Evolutionary conservation across 805 yeast species (phyloP).

Genomic region (Ogataea nonfermentans): DNA sequence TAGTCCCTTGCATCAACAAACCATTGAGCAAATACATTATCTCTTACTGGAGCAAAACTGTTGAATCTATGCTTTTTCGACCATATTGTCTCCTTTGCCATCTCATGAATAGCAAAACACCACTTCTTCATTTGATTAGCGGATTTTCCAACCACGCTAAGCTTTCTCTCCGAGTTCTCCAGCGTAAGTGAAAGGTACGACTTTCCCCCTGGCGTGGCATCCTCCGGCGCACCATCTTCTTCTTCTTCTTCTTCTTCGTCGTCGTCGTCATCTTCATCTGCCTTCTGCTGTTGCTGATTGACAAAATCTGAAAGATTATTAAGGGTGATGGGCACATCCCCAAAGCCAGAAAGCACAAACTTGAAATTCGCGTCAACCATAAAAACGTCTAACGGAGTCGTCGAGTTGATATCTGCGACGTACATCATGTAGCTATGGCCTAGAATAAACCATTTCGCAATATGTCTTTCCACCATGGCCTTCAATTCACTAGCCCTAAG

Average conservation of each 20-base stretch:
- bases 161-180: slow-evolving; percentile 74
- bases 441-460: slow-evolving; percentile 88
- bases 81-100: slow-evolving; percentile 74
- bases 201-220: slow-evolving; percentile 30
- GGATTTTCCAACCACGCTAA: slow-evolving; percentile 69
- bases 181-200: slow-evolving; percentile 57
- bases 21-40: slow-evolving; percentile 90
- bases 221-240: slow-evolving; percentile 32
- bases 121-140: slow-evolving; percentile 65
- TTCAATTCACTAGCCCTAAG: slow-evolving; percentile 72
- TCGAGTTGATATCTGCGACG: slow-evolving; percentile 81
- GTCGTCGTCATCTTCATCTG: slow-evolving; percentile 34
- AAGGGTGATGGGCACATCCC: slow-evolving; percentile 26
- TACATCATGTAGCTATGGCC: slow-evolving; percentile 82
- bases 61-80: slow-evolving; percentile 69
- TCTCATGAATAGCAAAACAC: slow-evolving; percentile 68
- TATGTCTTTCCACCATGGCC: slow-evolving; percentile 87
- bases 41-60: slow-evolving; percentile 90
- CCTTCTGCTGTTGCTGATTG: slow-evolving; percentile 19
- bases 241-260: slow-evolving; percentile 38
- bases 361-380: slow-evolving; percentile 77
- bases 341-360: slow-evolving; percentile 47
- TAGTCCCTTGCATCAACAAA: slow-evolving; percentile 91
- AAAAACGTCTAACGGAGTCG: slow-evolving; percentile 89
- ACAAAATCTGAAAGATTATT: slow-evolving; percentile 19